Base-by-base conservation (phyloP, 495 filamentous ascomycete species). In the Trichoderma orchidacearum region DNA sequence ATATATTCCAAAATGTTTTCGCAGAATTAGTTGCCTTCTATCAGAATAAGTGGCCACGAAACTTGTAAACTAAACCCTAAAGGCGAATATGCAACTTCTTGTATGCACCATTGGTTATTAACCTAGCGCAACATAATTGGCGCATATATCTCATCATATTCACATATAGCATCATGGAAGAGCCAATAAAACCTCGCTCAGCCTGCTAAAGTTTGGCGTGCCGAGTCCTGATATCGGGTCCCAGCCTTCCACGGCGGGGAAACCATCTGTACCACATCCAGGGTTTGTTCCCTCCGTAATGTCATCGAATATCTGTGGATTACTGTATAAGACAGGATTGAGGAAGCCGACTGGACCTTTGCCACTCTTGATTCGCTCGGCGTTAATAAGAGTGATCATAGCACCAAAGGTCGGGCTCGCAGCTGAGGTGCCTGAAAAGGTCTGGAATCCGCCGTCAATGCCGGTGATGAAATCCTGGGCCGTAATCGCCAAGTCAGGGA, bases 291-390 rank as follows among this genome's bases (percentile, higher is more conserved):
- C 77, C 29, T 70, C 67, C 8, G 69, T 74, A 35, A 80, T 71
- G 68, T 81, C 78, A 41, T 75, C 72, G 17, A 81, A 65, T 6
- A 70, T 68, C 28, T 68, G 60, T 0, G 75, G 68, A 51, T 78
- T 62, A 1, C 64, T 63, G 55, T 80, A 80, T 5, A 80, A 64
- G 1, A 72, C 66, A 1, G 75, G 72, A 57, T 80, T 80, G 8
- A 80, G 54, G 61, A 81, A 80, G 0, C 78, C 78, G 21, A 81
- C 61, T 2, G 77, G 53, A 0, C 64, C 60, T 63, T 78, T 79
- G 9, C 77, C 75, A 12, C 59, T 63, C 1, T 61, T 63, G 9
- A 78, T 58, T 51, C 76, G 72, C 59, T 77, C 71, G 53, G 74
- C 74, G 57, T 76, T 80, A 48, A 81, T 70, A 63, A 32, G 64